phyloP scores from a whole-genome alignment of 768 basidiomycete species.

The Tephrocybe sp. region DNA sequence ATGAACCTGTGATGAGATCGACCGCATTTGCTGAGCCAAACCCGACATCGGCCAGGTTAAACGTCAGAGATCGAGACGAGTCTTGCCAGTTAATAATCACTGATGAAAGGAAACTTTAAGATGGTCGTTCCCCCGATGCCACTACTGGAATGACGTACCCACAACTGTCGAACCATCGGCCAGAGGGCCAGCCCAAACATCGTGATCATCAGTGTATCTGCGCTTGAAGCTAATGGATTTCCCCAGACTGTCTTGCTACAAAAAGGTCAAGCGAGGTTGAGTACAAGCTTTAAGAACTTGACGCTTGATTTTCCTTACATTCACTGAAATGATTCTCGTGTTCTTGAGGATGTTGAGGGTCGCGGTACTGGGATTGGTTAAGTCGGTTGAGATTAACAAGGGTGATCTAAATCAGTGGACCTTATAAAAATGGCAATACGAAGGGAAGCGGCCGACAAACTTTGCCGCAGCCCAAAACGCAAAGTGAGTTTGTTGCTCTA shows the following conservation, averaged over 20 bases:
- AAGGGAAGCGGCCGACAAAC: conserved; percentile 17
- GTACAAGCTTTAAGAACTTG: not conserved
- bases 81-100: conserved; percentile 49
- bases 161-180: conserved; percentile 48
- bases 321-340: conserved; percentile 41
- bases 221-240: conserved; percentile 45
- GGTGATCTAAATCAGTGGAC: conserved; percentile 30
- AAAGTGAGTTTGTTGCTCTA: conserved; percentile 48
- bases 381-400: conserved; percentile 43
- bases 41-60: conserved; percentile 43
- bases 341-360: conserved; percentile 41
- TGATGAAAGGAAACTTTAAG: conserved; percentile 10
- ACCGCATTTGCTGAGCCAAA: conserved; percentile 38
- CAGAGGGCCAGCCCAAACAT: conserved; percentile 49
- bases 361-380: conserved; percentile 31
- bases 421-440: not conserved
- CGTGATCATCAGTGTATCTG: conserved; percentile 48
- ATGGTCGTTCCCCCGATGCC: not conserved
- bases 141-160: conserved; percentile 23
- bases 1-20: conserved; percentile 38
- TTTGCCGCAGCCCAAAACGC: conserved; percentile 56
- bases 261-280: not conserved
- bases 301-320: conserved; percentile 30
- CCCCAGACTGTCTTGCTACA: conserved; percentile 48
- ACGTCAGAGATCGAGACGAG: conserved; percentile 36